phyloP scores from a whole-genome alignment of 1,284 basidiomycete genomes.

The Xerocomus amazonicus region DNA sequence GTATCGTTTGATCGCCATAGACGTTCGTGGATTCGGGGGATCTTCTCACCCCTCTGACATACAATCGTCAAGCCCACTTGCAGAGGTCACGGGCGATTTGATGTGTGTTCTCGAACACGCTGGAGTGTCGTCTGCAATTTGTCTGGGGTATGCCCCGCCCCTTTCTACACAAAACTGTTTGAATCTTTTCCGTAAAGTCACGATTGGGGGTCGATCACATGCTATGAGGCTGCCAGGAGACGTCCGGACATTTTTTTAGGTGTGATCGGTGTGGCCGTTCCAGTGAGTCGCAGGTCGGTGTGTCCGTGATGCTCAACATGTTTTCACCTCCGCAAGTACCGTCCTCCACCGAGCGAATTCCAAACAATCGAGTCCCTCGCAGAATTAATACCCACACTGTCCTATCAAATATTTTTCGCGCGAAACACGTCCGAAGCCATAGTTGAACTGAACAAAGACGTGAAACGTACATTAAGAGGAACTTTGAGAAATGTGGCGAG shows the following conservation, averaged over 20 bases:
- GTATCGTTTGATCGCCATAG: constrained; percentile 56
- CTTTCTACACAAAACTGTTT: not conserved
- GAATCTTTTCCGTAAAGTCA: constrained; percentile 42
- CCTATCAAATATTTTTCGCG: constrained; percentile 63
- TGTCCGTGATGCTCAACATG: too few relatives aligned
- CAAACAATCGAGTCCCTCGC: constrained; percentile 44
- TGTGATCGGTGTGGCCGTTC: constrained; percentile 57
- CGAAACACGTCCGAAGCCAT: constrained; percentile 44
- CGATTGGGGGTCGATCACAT: constrained; percentile 67
- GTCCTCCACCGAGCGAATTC: constrained; percentile 46
- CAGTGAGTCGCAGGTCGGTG: constrained; percentile 38
- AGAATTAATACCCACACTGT: constrained; percentile 44
- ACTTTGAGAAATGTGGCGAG: constrained; percentile 49
- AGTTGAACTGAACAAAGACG: constrained; percentile 51
- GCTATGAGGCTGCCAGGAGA: constrained; percentile 62
- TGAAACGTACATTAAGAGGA: constrained; percentile 52
- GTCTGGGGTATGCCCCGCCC: constrained; percentile 50
- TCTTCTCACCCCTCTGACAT: constrained; percentile 63
- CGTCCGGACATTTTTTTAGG: constrained; percentile 59
- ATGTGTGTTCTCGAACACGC: constrained; percentile 56
- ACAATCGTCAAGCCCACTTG: constrained; percentile 53
- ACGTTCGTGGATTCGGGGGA: constrained; percentile 64
- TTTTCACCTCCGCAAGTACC: constrained; percentile 41
- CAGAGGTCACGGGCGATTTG: constrained; percentile 58
- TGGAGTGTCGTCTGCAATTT: constrained; percentile 46